phyloP scores from a whole-genome alignment of 352 stramenopile genomes.

The Globisporangium middletonii region DNA sequence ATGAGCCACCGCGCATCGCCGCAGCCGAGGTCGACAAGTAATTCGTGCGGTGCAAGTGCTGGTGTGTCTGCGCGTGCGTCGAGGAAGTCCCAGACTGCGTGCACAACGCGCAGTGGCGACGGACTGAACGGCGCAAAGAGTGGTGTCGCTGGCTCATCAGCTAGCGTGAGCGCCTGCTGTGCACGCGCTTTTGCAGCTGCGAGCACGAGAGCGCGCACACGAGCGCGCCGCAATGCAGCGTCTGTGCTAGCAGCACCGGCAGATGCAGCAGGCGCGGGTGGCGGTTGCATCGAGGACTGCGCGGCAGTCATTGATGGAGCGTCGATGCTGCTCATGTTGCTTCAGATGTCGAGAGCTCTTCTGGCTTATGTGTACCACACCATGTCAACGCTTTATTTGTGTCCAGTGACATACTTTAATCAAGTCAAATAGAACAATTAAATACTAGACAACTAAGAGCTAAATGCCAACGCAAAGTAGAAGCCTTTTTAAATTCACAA shows the following conservation, averaged over 20 bases:
- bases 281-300: background rate
- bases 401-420: too few species aligned
- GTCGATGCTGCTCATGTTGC: background rate
- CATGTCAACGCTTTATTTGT: too few species aligned
- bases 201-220: conserved; percentile 57
- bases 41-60: conserved; percentile 26
- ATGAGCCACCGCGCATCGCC: conserved; percentile 79
- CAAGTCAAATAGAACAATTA: too few species aligned
- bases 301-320: background rate
- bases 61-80: conserved; percentile 1
- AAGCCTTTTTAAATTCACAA: too few species aligned
- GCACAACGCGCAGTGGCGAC: conserved; percentile 46
- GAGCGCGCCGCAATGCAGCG: conserved; percentile 13
- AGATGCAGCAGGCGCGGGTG: background rate
- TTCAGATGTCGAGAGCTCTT: background rate
- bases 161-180: conserved; percentile 38
- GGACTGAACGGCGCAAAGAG: conserved; percentile 78
- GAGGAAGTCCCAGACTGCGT: conserved; percentile 58
- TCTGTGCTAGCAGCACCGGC: background rate
- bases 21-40: conserved; percentile 79
- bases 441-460: too few species aligned
- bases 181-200: conserved; percentile 46
- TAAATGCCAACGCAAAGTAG: too few species aligned
- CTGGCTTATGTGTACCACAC: too few species aligned
- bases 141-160: conserved; percentile 9